Evolutionary conservation across 2,329 filamentous ascomycete species (phyloP).

Genomic region (Chalara sp.): DNA sequence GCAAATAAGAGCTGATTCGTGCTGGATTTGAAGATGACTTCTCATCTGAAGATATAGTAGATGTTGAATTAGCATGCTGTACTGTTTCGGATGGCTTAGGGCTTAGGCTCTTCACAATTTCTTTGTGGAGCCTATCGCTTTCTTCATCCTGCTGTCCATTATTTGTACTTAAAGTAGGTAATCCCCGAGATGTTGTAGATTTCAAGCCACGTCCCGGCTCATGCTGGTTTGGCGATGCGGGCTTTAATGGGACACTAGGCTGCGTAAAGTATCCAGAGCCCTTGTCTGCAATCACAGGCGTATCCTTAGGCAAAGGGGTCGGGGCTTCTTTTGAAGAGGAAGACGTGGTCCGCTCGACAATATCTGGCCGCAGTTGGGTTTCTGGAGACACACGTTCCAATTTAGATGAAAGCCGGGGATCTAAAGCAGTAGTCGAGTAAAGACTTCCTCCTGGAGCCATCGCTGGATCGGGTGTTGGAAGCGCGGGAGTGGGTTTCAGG

Average conservation of each 20-base stretch:
- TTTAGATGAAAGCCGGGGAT: constrained; percentile 18
- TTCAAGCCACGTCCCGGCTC: too few species aligned
- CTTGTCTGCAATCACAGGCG: constrained; percentile 11
- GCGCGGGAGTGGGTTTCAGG: background rate
- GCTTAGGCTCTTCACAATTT: constrained; percentile 66
- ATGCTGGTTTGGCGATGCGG: too few species aligned
- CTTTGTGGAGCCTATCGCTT: constrained; percentile 64
- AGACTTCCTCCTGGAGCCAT: constrained; percentile 18
- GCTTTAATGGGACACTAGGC: constrained; percentile 4
- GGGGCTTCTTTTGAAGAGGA: constrained; percentile 32
- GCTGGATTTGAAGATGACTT: constrained; percentile 9
- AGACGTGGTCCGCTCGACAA: constrained; percentile 24
- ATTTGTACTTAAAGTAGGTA: constrained; percentile 18
- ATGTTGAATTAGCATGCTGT: constrained; percentile 7
- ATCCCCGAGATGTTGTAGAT: constrained; percentile 5
- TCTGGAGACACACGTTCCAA: constrained; percentile 15
- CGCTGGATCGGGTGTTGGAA: constrained; percentile 18
- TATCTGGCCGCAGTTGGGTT: constrained; percentile 18
- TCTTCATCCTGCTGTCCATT: constrained; percentile 40
- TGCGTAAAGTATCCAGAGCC: constrained; percentile 9
- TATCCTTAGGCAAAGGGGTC: constrained; percentile 40
- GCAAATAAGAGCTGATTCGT: constrained; percentile 57
- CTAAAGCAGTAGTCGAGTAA: constrained; percentile 15
- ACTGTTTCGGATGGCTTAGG: constrained; percentile 32
- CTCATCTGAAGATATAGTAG: constrained; percentile 10